A percentile compares a stretch with the other conserved stretches of the same genome.
These are phyloP conservation scores for Picea glauca DNA, from an alignment of 75 land plant genomes.

Conservation along the genomic window DNA sequence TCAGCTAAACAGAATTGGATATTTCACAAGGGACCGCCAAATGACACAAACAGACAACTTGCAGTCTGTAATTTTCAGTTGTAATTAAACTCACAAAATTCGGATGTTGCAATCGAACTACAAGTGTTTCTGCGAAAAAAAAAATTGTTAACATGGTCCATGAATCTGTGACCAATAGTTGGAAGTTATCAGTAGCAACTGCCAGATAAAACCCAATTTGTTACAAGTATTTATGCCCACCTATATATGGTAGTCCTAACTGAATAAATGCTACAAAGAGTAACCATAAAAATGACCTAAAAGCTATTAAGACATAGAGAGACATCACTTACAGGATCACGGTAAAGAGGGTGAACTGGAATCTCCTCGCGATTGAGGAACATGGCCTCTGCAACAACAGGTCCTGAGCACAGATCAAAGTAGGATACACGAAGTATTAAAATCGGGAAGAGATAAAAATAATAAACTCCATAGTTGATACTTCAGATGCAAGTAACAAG, in stretches of 20 bases:
- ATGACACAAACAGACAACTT: neutral
- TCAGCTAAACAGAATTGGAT: neutral
- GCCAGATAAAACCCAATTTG: neutral
- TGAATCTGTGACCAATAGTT: neutral
- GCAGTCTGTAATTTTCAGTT: neutral
- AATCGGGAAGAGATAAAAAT: neutral
- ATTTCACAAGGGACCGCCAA: neutral
- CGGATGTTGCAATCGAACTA: neutral
- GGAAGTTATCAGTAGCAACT: neutral
- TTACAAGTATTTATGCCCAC: neutral
- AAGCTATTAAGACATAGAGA: neutral
- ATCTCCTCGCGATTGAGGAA: constrained; percentile 93
- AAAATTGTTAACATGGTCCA: neutral
- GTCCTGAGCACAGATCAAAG: constrained; percentile 43
- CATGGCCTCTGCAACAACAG: constrained; percentile 98
- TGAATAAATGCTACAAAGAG: neutral
- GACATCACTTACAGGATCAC: constrained; percentile 79
- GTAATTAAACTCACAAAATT: neutral
- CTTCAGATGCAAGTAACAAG: neutral
- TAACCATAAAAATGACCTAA: neutral
- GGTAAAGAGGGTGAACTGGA: constrained; percentile 80
- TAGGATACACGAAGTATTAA: neutral
- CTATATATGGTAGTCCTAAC: neutral
- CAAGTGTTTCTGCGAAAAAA: neutral
- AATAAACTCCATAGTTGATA: neutral